phyloP scores from a whole-genome alignment of 768 basidiomycete genomes.

The Udeniomyces megalosporus region DNA sequence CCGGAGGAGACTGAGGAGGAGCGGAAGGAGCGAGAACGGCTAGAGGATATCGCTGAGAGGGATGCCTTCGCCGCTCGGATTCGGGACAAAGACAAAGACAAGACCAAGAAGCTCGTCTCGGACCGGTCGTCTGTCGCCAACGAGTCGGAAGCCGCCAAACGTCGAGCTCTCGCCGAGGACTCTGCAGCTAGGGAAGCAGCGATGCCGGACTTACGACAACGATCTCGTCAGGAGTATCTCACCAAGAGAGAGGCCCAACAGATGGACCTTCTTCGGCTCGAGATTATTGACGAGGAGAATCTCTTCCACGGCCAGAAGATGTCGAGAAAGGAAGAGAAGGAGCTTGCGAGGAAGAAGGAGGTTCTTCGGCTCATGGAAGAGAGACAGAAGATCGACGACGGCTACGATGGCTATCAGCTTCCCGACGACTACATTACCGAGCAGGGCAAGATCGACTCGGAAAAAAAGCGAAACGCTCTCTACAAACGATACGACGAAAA shows the following conservation, averaged over 20 bases:
- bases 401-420: conserved; percentile 85
- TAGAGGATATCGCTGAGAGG: conserved; percentile 65
- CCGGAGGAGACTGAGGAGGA: conserved; percentile 52
- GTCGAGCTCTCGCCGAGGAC: conserved; percentile 70
- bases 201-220: conserved; percentile 61
- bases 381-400: conserved; percentile 83
- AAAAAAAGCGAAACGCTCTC: conserved; percentile 80
- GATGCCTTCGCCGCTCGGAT: conserved; percentile 89
- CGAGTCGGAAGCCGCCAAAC: conserved; percentile 64
- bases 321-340: conserved; percentile 60
- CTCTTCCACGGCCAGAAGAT: conserved; percentile 82
- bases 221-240: conserved; percentile 87
- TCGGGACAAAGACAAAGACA: conserved; percentile 60
- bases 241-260: conserved; percentile 93
- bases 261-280: conserved; percentile 76
- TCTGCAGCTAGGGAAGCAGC: conserved; percentile 36
- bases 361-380: conserved; percentile 82
- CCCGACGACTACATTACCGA: conserved; percentile 98
- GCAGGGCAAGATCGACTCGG: conserved; percentile 93
- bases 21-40: conserved; percentile 53
- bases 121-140: conserved; percentile 71
- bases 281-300: conserved; percentile 85
- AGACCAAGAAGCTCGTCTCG: conserved; percentile 77
- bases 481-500: conserved; percentile 89
- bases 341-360: conserved; percentile 84